Base-by-base conservation (phyloP, 805 yeast species). In the Ogataea siamensis region DNA sequence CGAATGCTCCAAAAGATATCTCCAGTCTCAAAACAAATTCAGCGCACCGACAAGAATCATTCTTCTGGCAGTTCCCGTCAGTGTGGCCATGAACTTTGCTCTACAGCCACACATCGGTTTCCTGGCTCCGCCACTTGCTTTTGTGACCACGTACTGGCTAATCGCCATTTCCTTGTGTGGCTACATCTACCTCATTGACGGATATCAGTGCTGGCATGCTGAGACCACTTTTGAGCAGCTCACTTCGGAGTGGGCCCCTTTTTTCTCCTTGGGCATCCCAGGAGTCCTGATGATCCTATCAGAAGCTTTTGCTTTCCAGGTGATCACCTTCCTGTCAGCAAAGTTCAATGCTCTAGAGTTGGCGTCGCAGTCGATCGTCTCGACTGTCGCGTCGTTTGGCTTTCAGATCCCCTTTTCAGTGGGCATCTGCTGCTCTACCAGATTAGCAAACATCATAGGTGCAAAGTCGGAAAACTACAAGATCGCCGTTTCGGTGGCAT, bases 21-120 rank as follows among this genome's bases (percentile, higher is more conserved):
- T 83, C 46, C 91, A 83, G 57, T 75, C 86, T 36, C 91, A 83
- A 64, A 83, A 83, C 36, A 74, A 81, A 19, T 83, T 83, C 60
- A 83, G 80, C 52, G 86, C 87, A 2, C 81, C 87, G 5, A 83
- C 89, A 0, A 74, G 78, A 47, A 80, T 81, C 15, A 66, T 81
- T 18, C 54, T 74, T n/a, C 50, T 81, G 17, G 80, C 85, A 47
- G 83, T 87, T 3, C 88, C 89, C 4, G 54, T 82, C 43, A 78
- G 82, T 46, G 76, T 81, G 0, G 45, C 73, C 24, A 60, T 81
- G 53, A 83, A 82, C 57, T 75, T 74, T 46, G 38, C 72, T 7
- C 60, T 83, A 25, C 81, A 79, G 3, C 76, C 84, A 78, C 62
- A 71, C 50, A 47, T 86, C 9, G 87, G 86, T 2, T 79, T 78